Evolutionary conservation across 1,139 yeast species (phyloP).

Genomic region (Chernovozyma sophiae-reginae): DNA sequence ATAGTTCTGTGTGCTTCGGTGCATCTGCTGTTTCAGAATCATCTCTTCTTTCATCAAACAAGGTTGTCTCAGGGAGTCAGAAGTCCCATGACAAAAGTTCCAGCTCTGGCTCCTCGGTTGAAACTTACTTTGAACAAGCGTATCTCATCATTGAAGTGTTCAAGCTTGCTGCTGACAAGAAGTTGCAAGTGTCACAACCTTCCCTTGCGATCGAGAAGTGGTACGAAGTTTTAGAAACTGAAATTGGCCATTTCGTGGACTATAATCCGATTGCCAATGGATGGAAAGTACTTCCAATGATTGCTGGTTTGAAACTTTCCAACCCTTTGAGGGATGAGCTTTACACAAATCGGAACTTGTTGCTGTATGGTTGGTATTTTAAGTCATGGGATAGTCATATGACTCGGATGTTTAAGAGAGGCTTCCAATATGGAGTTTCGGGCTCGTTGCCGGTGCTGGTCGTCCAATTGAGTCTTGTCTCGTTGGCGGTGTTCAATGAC

Average conservation of each 20-base stretch:
- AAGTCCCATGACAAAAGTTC: too few species aligned
- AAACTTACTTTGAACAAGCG: conserved; percentile 23
- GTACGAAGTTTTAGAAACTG: conserved; percentile 39
- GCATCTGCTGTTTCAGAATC: too few species aligned
- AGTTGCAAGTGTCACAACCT: conserved; percentile 58
- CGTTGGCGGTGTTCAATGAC: conserved; percentile 28
- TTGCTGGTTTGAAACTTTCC: conserved; percentile 51
- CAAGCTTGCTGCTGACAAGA: conserved; percentile 46
- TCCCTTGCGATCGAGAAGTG: conserved; percentile 51
- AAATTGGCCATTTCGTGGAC: conserved; percentile 29
- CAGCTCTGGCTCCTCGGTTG: too few species aligned
- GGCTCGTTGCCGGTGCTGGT: conserved; percentile 21
- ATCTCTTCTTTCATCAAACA: too few species aligned
- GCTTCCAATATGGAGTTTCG: conserved; percentile 24
- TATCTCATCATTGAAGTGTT: conserved; percentile 47
- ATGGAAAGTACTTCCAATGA: conserved; percentile 57
- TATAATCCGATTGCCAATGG: conserved; percentile 29
- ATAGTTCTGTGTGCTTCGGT: conserved; percentile 44
- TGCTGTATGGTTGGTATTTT: conserved; percentile 34
- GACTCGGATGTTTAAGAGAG: conserved; percentile 18
- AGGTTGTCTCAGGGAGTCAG: too few species aligned
- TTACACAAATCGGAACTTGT: conserved; percentile 21
- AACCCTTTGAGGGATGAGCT: conserved; percentile 33
- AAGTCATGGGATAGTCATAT: conserved; percentile 27
- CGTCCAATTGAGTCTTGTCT: conserved; percentile 27